Percentiles rank a stretch among this genome's conserved stretches.
Conservation (phyloP, 1,284 basidiomycete genomes). For the Puccinia polysora region DNA sequence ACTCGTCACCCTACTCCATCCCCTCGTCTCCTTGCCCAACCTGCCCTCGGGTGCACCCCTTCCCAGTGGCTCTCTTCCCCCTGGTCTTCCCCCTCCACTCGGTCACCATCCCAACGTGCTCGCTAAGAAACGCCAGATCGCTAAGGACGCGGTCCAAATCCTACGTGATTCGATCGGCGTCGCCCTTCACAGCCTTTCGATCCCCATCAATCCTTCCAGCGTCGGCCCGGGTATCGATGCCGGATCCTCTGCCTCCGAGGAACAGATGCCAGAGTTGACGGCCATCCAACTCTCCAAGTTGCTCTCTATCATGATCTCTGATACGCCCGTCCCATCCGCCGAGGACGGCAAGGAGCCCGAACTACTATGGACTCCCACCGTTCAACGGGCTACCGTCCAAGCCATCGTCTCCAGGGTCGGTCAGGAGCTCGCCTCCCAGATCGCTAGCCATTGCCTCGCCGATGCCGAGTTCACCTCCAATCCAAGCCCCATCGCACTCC, state of each 20-base stretch:
- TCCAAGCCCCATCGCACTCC: not conserved
- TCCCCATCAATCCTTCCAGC: slow-evolving; percentile 33
- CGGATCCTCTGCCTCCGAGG: slow-evolving; percentile 41
- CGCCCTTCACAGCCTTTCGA: slow-evolving; percentile 31
- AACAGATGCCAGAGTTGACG: slow-evolving; percentile 61
- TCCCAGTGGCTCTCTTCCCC: slow-evolving; percentile 64
- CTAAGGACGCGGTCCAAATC: slow-evolving; percentile 45
- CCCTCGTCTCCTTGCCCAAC: slow-evolving; percentile 62
- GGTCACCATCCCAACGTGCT: slow-evolving; percentile 22
- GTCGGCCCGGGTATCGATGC: slow-evolving; percentile 46
- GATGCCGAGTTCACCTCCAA: slow-evolving; percentile 5
- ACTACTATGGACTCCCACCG: slow-evolving; percentile 10
- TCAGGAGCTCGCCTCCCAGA: slow-evolving; percentile 8
- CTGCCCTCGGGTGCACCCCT: slow-evolving; percentile 66
- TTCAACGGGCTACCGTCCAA: slow-evolving; percentile 21
- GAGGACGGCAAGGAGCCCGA: not conserved
- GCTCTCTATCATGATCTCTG: slow-evolving; percentile 70
- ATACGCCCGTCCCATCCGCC: slow-evolving; percentile 55
- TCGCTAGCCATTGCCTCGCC: slow-evolving; percentile 8
- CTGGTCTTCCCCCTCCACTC: slow-evolving; percentile 8
- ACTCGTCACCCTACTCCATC: slow-evolving; percentile 67
- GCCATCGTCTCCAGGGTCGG: slow-evolving; percentile 14
- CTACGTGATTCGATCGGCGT: slow-evolving; percentile 33
- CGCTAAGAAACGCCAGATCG: slow-evolving; percentile 43
- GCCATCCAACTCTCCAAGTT: slow-evolving; percentile 69